Evolutionary conservation across 2,329 filamentous ascomycete species (phyloP).

Genomic region (Colletotrichum scovillei): DNA sequence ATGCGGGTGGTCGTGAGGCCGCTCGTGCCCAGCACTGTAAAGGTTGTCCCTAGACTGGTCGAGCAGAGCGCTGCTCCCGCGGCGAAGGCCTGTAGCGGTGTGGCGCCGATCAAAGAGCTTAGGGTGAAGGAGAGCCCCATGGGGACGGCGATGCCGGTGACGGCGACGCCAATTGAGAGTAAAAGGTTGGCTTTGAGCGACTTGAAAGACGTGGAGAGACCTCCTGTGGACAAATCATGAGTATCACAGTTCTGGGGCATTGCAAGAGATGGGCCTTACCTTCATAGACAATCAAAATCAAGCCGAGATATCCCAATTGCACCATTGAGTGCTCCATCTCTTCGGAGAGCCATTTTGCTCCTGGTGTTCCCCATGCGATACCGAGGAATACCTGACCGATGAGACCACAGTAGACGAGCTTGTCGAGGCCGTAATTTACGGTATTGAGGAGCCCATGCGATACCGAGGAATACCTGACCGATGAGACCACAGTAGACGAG

Average conservation of each 20-base stretch:
- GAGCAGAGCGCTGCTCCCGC: constrained; percentile 80
- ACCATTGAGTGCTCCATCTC: constrained; percentile 66
- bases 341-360: constrained; percentile 66
- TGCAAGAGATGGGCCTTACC: constrained; percentile 48
- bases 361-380: constrained; percentile 76
- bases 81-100: constrained; percentile 73
- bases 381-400: constrained; percentile 79
- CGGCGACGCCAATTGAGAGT: constrained; percentile 71
- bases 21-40: constrained; percentile 62
- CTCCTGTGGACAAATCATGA: constrained; percentile 52
- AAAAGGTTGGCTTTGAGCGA: constrained; percentile 69
- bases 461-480: constrained; percentile 77
- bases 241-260: background rate
- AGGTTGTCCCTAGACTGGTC: constrained; percentile 78
- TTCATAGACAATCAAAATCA: constrained; percentile 80
- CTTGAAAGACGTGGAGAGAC: constrained; percentile 64
- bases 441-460: constrained; percentile 74
- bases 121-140: constrained; percentile 75
- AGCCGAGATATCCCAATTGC: constrained; percentile 77
- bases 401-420: constrained; percentile 74
- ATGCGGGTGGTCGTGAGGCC: constrained; percentile 56
- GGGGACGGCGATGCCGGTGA: constrained; percentile 72
- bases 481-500: constrained; percentile 77
- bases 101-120: constrained; percentile 58
- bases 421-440: constrained; percentile 67